phyloP scores from a whole-genome alignment of 2,329 filamentous ascomycete genomes.

The Neurospora sp. region DNA sequence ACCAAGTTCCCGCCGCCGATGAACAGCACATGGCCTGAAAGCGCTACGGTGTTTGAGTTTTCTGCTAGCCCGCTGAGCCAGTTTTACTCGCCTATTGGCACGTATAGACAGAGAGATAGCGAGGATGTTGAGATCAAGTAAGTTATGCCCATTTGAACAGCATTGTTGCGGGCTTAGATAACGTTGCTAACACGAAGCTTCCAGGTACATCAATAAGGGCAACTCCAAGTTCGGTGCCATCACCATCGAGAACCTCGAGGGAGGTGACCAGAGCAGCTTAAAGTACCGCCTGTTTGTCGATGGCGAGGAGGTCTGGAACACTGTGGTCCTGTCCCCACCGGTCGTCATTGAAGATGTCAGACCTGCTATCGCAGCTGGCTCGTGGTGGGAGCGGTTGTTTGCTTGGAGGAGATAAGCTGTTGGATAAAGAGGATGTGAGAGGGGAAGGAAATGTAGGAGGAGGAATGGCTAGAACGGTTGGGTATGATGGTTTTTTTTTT shows the following conservation, averaged over 20 bases:
- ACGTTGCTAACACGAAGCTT: not conserved
- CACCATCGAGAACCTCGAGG: constrained; percentile 60
- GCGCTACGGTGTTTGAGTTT: constrained; percentile 73
- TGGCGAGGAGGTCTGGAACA: constrained; percentile 68
- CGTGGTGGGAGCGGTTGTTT: constrained; percentile 37
- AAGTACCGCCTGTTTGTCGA: constrained; percentile 77
- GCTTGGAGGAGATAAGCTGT: not conserved
- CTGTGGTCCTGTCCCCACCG: constrained; percentile 39
- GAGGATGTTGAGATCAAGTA: constrained; percentile 81
- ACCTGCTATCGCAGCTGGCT: constrained; percentile 16
- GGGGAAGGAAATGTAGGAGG: not conserved
- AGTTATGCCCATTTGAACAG: constrained; percentile 24
- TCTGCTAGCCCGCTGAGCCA: constrained; percentile 85
- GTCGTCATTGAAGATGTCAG: constrained; percentile 20
- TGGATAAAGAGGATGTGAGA: not conserved
- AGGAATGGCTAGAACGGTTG: not conserved
- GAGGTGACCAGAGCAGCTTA: constrained; percentile 59
- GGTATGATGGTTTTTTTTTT: not conserved
- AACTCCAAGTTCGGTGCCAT: constrained; percentile 83
- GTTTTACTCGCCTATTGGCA: constrained; percentile 80
- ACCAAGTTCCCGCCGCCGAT: constrained; percentile 62
- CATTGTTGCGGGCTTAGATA: not conserved
- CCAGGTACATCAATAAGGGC: constrained; percentile 67
- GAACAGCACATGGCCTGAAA: constrained; percentile 51
- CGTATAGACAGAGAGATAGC: constrained; percentile 71